Evolutionary conservation across 1,139 yeast species (phyloP), one percentile per base, ranked within the genome.

Genomic region (Candida dubliniensis): DNA sequence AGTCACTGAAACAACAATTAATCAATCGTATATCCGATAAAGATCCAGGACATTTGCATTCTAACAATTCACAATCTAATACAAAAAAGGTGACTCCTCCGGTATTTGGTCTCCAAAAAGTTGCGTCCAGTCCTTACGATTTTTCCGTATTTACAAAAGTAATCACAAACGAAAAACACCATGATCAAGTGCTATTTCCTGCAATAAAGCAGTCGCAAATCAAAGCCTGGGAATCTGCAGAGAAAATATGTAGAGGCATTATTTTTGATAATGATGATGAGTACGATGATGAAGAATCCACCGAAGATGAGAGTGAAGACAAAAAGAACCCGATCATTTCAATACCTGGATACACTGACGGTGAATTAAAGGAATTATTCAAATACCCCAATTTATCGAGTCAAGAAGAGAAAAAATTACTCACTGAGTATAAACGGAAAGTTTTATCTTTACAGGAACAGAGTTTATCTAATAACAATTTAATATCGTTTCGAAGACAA

Each of bases 171-270:
- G 23, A 18, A 18, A 18, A 18, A 18, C 34, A 9, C 2, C 31
- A 37, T 4, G 9, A 23, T 12, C 34, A 37, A 7, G 29, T 15
- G 8, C 34, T 47, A n/a, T 62, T 64, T 23, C 66, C 66, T 8
- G 50, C 59, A 13, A 52, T 64, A 1, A 66, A 63, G 42, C 65
- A 63, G 37, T 69, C 76, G 4, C 77, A 71, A 50, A 59, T 71
- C n/a, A 64, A 62, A 46, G 77, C 77, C 11, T 74, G 78, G 78
- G 76, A 73, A 49, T 64, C 71, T 23, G 77, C 77, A 1, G 78
- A 74, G 48, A 65, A 68, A 49, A 64, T 69, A 34, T 59, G 68
- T 44, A 55, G 58, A 24, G 69, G 63, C 45, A 49, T 73, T 27
- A 68, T 74, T 1, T 73, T 74, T 52, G 71, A 66, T 30, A 59